Conservation (phyloP, 2,329 filamentous ascomycete species). For the Stemphylium beticola region DNA sequence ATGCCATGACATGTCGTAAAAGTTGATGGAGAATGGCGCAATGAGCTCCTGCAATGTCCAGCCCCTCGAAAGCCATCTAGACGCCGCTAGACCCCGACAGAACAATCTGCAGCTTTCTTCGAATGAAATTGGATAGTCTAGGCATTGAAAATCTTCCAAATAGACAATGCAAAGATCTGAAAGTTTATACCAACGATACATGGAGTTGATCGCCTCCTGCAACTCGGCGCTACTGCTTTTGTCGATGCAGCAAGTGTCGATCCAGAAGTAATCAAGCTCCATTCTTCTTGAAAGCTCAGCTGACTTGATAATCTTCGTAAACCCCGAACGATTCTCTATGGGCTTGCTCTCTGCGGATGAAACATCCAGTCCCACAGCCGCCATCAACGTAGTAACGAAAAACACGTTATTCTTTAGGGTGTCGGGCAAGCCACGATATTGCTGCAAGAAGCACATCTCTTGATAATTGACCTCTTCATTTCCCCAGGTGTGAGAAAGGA, state of each 20-base stretch:
- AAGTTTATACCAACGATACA: constrained; percentile 18
- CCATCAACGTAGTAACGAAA: too few relatives aligned
- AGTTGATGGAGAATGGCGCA: neutral
- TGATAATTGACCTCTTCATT: constrained; percentile 19
- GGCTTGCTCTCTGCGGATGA: neutral
- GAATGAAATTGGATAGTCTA: too few relatives aligned
- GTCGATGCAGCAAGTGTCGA: constrained; percentile 27
- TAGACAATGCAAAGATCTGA: constrained; percentile 12
- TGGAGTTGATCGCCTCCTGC: constrained; percentile 24
- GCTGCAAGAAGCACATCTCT: constrained; percentile 12
- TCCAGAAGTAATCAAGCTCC: constrained; percentile 5
- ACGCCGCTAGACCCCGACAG: too few relatives aligned
- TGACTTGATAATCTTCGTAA: neutral
- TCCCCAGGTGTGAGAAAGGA: constrained; percentile 23
- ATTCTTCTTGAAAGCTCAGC: too few relatives aligned
- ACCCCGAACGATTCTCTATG: neutral
- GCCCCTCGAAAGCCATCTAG: neutral
- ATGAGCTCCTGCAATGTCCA: constrained; percentile 3
- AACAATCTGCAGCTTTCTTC: too few relatives aligned
- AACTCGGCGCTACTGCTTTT: constrained; percentile 19
- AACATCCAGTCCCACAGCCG: too few relatives aligned
- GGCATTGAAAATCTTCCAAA: neutral
- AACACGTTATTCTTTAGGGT: neutral
- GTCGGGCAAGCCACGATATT: neutral
- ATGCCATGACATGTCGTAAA: neutral